Percentiles rank a stretch among this genome's conserved stretches.
These are phyloP conservation scores for Pseudocercospora crystallina DNA, from an alignment of 2,329 filamentous ascomycete genomes.

Conservation along the genomic window DNA sequence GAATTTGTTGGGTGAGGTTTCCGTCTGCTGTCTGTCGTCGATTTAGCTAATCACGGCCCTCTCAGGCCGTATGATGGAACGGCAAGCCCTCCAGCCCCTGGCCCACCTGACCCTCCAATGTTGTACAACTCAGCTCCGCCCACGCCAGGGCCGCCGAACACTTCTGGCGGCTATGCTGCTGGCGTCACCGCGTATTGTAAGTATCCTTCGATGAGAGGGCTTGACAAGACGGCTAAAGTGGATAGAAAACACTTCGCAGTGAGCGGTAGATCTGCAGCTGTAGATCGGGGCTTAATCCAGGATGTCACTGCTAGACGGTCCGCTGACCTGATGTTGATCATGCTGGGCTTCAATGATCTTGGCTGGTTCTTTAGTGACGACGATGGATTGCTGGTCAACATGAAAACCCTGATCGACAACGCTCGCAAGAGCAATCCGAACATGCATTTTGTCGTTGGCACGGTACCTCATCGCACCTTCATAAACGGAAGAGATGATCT, in stretches of 20 bases:
- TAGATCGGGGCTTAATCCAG: constrained; percentile 33
- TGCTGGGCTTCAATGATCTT: constrained; percentile 28
- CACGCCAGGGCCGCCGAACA: constrained; percentile 18
- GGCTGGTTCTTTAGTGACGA: constrained; percentile 22
- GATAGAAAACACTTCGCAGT: constrained; percentile 20
- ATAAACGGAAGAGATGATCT: constrained; percentile 22
- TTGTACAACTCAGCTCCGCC: neutral
- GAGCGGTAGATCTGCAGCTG: constrained; percentile 34
- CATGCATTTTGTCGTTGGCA: constrained; percentile 23
- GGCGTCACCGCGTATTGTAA: neutral
- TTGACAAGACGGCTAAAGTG: constrained; percentile 16
- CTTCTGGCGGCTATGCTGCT: neutral
- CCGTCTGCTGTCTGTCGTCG: too few relatives aligned
- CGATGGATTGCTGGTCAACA: constrained; percentile 21
- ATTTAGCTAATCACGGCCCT: too few relatives aligned
- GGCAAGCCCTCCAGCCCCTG: constrained; percentile 38
- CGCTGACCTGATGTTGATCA: constrained; percentile 32
- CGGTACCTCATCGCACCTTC: constrained; percentile 19
- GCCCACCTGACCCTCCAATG: constrained; percentile 8
- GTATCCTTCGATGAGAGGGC: neutral
- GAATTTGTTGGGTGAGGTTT: constrained; percentile 34
- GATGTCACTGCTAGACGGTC: constrained; percentile 29
- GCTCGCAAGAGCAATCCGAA: constrained; percentile 32
- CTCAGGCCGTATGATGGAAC: constrained; percentile 40
- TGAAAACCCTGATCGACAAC: constrained; percentile 32